Conservation (phyloP, 257 asterid genomes). For the Solanum lignicaule region DNA sequence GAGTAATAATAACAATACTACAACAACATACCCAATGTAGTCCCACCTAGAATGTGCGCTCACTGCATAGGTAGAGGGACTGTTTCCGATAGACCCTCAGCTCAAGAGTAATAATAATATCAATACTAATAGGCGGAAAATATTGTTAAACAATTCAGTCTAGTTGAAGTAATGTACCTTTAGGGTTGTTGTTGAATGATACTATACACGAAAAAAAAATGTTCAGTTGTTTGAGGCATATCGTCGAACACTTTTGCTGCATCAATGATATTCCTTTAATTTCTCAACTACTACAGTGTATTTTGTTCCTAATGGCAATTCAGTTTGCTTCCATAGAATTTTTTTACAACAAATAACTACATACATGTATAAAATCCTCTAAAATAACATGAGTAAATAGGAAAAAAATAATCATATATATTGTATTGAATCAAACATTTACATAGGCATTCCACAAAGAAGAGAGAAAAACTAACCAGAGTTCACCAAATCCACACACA, state of each 20-base stretch:
- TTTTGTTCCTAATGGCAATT: background rate
- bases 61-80: background rate
- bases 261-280: background rate
- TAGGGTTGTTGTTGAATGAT: background rate
- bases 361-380: background rate
- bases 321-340: background rate
- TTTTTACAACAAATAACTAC: background rate
- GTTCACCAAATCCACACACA: background rate
- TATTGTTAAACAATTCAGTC: background rate
- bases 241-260: background rate
- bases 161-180: background rate
- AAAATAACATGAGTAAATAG: background rate
- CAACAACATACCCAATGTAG: background rate
- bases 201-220: background rate
- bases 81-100: background rate
- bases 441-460: background rate
- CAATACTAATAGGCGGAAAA: background rate
- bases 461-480: background rate
- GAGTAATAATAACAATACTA: background rate
- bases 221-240: background rate
- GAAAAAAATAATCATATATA: background rate
- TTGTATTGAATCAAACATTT: background rate
- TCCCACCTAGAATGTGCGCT: background rate
- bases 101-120: background rate
- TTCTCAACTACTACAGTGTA: background rate